Percentiles rank a stretch among this genome's conserved stretches.
Evolutionary conservation across 768 basidiomycete genomes (phyloP).

Genomic region (Leccinum uliginosum): DNA sequence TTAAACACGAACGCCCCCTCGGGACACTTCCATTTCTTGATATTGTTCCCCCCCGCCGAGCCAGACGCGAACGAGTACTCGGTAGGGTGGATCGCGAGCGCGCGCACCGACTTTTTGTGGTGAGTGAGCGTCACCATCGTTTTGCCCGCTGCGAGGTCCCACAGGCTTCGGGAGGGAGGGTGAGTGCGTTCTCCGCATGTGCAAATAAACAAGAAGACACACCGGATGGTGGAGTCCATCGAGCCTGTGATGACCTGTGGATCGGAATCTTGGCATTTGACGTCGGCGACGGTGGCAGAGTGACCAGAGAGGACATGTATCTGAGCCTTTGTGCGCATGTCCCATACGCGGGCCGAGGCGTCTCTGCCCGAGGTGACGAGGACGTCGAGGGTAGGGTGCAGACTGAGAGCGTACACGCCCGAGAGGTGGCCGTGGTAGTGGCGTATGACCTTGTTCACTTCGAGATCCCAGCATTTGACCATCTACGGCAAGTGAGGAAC

Average conservation of each 20-base stretch:
- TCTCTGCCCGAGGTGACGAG: conserved; percentile 95
- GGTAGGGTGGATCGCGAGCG: conserved; percentile 91
- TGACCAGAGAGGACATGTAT: conserved; percentile 93
- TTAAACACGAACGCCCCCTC: conserved; percentile 96
- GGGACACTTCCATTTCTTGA: conserved; percentile 99
- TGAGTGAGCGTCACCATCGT: conserved; percentile 97
- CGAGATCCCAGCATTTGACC: conserved; percentile 99
- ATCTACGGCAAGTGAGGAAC: conserved; percentile 50
- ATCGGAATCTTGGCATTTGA: conserved; percentile 94
- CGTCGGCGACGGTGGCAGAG: conserved; percentile 91
- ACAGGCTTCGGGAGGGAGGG: conserved; percentile 61
- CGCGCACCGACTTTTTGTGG: conserved; percentile 96
- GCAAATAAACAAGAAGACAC: conserved; percentile 15
- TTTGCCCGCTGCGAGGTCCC: conserved; percentile 98
- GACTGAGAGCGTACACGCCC: conserved; percentile 88
- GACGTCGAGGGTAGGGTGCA: conserved; percentile 95
- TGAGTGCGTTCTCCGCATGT: background rate
- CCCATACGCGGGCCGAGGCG: conserved; percentile 97
- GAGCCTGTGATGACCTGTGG: conserved; percentile 97
- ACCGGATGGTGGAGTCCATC: conserved; percentile 97
- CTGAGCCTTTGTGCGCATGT: conserved; percentile 97
- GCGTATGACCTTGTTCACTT: conserved; percentile 97
- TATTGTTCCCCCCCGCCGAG: conserved; percentile 98
- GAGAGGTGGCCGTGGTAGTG: conserved; percentile 99
- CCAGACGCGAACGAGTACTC: conserved; percentile 96